phyloP scores from a whole-genome alignment of 2,329 filamentous ascomycete genomes.

The Huntiella omanensis region DNA sequence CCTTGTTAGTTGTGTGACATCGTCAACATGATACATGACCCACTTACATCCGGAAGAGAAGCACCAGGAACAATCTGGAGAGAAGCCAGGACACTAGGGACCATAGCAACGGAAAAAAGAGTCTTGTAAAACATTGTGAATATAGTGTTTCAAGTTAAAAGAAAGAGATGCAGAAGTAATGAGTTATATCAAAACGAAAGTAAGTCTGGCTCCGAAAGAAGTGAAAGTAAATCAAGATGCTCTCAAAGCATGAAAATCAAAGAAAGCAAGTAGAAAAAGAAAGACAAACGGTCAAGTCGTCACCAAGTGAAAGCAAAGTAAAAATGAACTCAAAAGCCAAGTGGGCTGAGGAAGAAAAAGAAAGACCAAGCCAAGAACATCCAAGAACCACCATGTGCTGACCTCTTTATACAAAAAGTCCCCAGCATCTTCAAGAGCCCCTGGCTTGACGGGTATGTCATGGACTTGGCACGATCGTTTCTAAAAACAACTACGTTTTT shows the following conservation, averaged over 20 bases:
- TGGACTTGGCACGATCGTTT: no score
- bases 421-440: no score
- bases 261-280: neutral
- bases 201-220: neutral
- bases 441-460: no score
- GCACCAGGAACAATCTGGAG: constrained; percentile 25
- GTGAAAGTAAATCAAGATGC: neutral
- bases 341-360: no score
- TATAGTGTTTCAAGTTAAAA: neutral
- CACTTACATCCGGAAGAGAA: constrained; percentile 26
- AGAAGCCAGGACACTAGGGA: constrained; percentile 12
- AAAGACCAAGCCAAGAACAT: no score
- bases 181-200: neutral
- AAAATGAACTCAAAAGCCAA: no score
- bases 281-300: neutral
- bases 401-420: no score
- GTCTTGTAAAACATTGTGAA: neutral
- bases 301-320: neutral
- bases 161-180: neutral
- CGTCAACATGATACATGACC: neutral
- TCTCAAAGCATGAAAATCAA: neutral
- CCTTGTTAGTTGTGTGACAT: neutral
- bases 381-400: no score
- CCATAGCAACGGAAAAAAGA: constrained; percentile 1
- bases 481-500: no score